Evolutionary conservation across 176 grass and related monocot species (phyloP).

Genomic region (Bolboschoenus planiculmis): DNA sequence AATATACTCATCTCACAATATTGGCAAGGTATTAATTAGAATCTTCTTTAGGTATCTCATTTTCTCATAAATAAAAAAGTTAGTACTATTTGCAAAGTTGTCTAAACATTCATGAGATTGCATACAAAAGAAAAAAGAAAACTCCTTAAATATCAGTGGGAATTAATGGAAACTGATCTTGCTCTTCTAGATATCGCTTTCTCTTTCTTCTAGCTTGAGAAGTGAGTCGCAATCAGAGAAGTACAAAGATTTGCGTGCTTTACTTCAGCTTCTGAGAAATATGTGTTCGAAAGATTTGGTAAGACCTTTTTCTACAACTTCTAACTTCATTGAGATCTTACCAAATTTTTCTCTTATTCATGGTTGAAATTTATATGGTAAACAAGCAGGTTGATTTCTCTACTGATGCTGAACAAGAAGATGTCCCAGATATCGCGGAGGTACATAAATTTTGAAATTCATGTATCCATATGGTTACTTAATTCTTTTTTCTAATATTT

Average conservation of each 20-base stretch:
- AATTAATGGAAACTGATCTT: neutral
- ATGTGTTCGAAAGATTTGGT: slow-evolving; percentile 99
- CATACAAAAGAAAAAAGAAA: neutral
- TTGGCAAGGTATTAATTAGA: slow-evolving; percentile 66
- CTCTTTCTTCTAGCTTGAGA: slow-evolving; percentile 69
- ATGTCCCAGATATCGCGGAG: slow-evolving; percentile 86
- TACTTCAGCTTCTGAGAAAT: slow-evolving; percentile 93
- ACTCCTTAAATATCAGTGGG: neutral
- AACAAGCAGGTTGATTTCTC: slow-evolving; percentile 89
- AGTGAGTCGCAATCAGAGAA: slow-evolving; percentile 90
- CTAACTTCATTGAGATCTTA: slow-evolving; percentile 4
- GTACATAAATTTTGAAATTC: slow-evolving; percentile 26
- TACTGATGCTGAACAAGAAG: slow-evolving; percentile 37
- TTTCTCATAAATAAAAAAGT: neutral
- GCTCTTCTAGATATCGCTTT: slow-evolving; percentile 61
- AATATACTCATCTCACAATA: slow-evolving; percentile 93
- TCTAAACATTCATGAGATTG: neutral
- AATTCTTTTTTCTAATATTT: neutral
- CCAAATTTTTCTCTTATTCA: slow-evolving; percentile 23
- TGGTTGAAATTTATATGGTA: slow-evolving; percentile 21
- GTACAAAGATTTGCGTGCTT: slow-evolving; percentile 94
- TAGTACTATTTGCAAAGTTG: neutral
- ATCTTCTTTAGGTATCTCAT: neutral
- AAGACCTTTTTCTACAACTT: slow-evolving; percentile 5
- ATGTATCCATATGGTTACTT: neutral